Base-by-base conservation (phyloP, 192 early-diverging fungal genomes). In the Gamsiella multidivaricata region DNA sequence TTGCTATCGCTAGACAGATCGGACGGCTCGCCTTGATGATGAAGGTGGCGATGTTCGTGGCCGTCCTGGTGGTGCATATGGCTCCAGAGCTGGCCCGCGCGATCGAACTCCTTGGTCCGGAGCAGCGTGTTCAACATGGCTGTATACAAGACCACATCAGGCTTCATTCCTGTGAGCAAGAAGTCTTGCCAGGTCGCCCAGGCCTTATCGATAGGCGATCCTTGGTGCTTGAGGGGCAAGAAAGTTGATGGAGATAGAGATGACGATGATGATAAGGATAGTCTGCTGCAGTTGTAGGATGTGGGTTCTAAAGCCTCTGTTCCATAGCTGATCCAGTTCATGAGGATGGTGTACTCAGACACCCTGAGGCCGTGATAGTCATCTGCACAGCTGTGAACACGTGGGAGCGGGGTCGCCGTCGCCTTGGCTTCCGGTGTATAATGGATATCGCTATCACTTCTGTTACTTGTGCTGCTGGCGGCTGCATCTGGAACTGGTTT, bases 141-240 rank as follows among this genome's bases (percentile, higher is more conserved):
- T 2, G 74, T 78, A 25, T 62, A 78, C 11, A 78, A 23, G 9
- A 78, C 74, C 18, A 78, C 66, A 23, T 78, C 74, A 11, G 74
- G 65, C 32, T 69, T 69, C 74, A 78, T 78, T 1, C 74, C 74
- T 29, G 74, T 78, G 46, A 58, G 33, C 8, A 68, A 10, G 26
- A 78, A 69, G 34, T 78, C 74, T 17, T 78, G 52, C 74, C 74
- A 78, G 42, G 69, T 69, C 1, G 65, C 54, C 74, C 74, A 78
- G 14, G 49, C 61, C 5, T 41, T 17, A 23, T 64, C 65, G 23
- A 54, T 45, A 0, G 61, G 54, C 18, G 18, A 10, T 54, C 47
- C 32, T 50, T 22, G 33, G 9, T 6, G n/a, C 17, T 18, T 52
- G 2, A 26, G 28, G 6, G 36, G 22, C 26, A 32, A 26, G 18